phyloP scores from a whole-genome alignment of 140 eudicot genomes.

The Senecio squalidus region DNA sequence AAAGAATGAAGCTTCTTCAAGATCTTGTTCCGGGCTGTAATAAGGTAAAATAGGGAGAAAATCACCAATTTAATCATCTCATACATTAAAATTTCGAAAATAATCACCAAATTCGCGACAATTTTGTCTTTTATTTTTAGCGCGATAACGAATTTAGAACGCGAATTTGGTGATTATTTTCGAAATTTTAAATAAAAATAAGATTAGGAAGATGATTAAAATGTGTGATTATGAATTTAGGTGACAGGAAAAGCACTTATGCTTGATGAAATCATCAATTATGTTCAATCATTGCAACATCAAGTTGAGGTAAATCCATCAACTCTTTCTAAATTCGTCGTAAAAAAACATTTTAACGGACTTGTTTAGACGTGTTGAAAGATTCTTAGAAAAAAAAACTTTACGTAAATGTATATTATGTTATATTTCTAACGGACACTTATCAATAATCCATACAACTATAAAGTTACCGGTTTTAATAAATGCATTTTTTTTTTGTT shows the following conservation, averaged over 20 bases:
- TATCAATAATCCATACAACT: too few relatives aligned
- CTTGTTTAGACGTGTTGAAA: too few relatives aligned
- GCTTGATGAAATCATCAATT: constrained; percentile 95
- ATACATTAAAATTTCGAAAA: neutral
- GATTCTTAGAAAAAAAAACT: too few relatives aligned
- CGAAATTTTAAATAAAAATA: neutral
- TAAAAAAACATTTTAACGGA: too few relatives aligned
- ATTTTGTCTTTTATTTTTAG: too few relatives aligned
- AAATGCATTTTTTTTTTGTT: neutral
- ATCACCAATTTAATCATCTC: too few relatives aligned
- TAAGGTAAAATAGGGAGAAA: constrained; percentile 66
- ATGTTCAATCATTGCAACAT: constrained; percentile 84
- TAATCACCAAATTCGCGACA: too few relatives aligned
- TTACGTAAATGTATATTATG: too few relatives aligned
- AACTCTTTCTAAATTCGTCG: too few relatives aligned
- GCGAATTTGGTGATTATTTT: too few relatives aligned
- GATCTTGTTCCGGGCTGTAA: constrained; percentile 99
- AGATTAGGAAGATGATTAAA: neutral
- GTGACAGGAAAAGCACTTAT: constrained; percentile 94
- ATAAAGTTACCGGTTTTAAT: neutral
- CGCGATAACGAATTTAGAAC: too few relatives aligned
- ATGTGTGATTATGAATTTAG: constrained; percentile 22
- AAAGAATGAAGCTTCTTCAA: constrained; percentile 93
- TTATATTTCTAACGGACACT: too few relatives aligned
- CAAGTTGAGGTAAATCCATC: constrained; percentile 83